Conservation (phyloP, 2,329 filamentous ascomycete species). For the Fusarium circinatum region DNA sequence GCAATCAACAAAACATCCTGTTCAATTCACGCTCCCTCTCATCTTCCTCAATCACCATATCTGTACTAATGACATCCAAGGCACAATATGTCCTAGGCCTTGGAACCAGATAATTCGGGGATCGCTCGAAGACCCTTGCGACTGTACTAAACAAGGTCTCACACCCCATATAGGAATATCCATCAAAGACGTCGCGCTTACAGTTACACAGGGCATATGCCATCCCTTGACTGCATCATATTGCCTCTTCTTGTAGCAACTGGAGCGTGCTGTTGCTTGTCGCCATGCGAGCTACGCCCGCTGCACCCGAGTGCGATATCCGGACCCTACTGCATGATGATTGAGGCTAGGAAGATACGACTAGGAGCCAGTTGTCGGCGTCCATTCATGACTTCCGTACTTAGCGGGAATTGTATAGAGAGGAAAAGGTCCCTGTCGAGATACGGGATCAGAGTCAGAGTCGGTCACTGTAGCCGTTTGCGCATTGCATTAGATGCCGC, state of each 20-base stretch:
- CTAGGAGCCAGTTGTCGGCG: fast-evolving
- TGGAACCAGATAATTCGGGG: neutral
- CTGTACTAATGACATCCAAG: fast-evolving
- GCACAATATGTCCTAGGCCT: neutral
- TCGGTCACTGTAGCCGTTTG: neutral
- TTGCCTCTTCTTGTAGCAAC: neutral
- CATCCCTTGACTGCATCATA: fast-evolving
- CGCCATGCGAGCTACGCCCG: neutral
- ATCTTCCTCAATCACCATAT: fast-evolving
- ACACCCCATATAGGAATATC: fast-evolving
- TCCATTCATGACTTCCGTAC: fast-evolving
- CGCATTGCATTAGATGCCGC: neutral
- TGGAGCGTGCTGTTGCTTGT: neutral
- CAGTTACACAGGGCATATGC: neutral
- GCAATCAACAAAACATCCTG: neutral
- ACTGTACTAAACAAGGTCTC: neutral
- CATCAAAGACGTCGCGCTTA: neutral
- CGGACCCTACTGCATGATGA: fast-evolving
- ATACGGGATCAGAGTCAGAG: fast-evolving
- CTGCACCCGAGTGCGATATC: neutral
- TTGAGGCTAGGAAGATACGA: fast-evolving
- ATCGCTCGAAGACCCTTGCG: neutral
- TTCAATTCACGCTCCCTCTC: neutral
- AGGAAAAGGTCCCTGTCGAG: fast-evolving
- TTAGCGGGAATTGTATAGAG: neutral